Base-by-base conservation (phyloP, 2,329 filamentous ascomycete species). In the Neoscytalidium dimidiatum region DNA sequence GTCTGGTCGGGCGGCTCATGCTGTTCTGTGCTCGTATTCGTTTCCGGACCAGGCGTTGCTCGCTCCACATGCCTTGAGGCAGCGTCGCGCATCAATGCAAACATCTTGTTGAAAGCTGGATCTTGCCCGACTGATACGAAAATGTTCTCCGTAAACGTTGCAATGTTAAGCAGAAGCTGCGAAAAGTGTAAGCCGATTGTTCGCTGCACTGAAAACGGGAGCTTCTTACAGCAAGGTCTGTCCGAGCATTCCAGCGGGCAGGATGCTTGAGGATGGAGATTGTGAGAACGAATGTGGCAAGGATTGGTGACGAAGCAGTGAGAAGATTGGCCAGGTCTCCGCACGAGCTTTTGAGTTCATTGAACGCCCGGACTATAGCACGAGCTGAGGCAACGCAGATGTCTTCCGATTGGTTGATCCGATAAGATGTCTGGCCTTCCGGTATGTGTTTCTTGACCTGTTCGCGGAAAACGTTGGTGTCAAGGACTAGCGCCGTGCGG, bases 301-400 rank as follows among this genome's bases (percentile, higher is more conserved):
- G 31, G 11, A 57, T 13, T 3, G 52, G 52, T 4, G 29, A 3
- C 7, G 52, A 21, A 13, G 52, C 33, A 14, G 52, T 57, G 11
- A 57, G 21, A 4, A 41, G 33, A 5, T 28, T 19, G 6, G 35
- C 21, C 21, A 56, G 26, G 31, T 56, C 51, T 56, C 51, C 51
- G 51, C 51, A 56, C 8, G 51, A 56, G 31, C 51, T 56, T 23
- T 26, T 56, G 51, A 56, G 31, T 38, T 56, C 51, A 19, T 56
- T 56, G 31, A 56, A 31, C 19, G 31, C 51, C 4, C 33, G 51
- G n/a, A 56, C 29, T 5, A 56, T 56, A 13, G 51, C 33, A 17
- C 51, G 51, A 11, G 51, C 51, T 23, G 51, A 56, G 7, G 51
- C 51, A 56, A 56, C 19, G 14, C 51, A 56, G 29, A 56, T 56